Base-by-base conservation (phyloP, 2,329 filamentous ascomycete genomes). In the Cryphonectria japonica region DNA sequence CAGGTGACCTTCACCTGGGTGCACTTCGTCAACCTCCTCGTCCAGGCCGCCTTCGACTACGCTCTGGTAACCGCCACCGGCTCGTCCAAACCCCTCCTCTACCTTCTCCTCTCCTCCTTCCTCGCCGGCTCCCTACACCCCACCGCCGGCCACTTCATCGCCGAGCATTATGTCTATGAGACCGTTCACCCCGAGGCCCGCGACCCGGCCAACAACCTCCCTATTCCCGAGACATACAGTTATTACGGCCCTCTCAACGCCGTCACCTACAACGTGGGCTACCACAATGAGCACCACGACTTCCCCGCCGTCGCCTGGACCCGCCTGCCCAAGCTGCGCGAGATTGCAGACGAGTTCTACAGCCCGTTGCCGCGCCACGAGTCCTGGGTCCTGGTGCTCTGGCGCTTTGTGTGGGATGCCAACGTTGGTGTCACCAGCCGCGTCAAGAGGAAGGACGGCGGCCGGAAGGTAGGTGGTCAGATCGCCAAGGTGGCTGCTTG, bases 221-320 rank as follows among this genome's bases (percentile, higher is more conserved):
- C 91, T 22, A 87, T 97, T 5, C 95, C 96, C 2, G 96, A 99
- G 85, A 99, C 96, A 0, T 99, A 94, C 84, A 95, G 92, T 64
- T 99, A 99, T 87, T 99, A 99, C 80, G 96, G 96, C 0, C 89
- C 92, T 0, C 87, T 98, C 75, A 99, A 99, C 83, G 83, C 94
- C 77, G 83, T 99, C 66, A 97, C 95, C 0, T 99, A 98, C 86
- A 99, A 99, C 77, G 96, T 99, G 62, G 96, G 96, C 68, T 85
- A 98, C 78, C 96, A 99, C 85, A 99, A 99, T 80, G 96, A 99
- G 85, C 96, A 99, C 82, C 96, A 99, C 81, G 96, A 99, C 82
- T 99, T 99, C 83, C 96, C 96, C 14, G 96, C 96, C 64, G 89
- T 99, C 63, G 95, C 96, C 0, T 99, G 96, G 96, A 98, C 94